Conservation (phyloP, 345 rosid species). For the Pelargonium nanum region DNA sequence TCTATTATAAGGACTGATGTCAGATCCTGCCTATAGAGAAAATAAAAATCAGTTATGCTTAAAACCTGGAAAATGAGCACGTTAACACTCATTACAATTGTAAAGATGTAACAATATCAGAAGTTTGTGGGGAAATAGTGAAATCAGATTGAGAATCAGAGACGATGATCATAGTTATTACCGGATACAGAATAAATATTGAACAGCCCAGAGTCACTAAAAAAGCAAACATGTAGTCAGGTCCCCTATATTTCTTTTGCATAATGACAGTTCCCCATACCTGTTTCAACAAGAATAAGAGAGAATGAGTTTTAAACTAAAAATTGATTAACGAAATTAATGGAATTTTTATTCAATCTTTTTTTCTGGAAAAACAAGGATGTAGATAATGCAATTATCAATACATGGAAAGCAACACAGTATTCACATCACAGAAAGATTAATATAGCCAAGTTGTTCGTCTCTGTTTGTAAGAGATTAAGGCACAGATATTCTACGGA, state of each 20-base stretch:
- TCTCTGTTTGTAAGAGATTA: too few species aligned
- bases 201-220: constrained; percentile 88
- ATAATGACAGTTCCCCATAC: constrained; percentile 85
- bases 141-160: constrained; percentile 8
- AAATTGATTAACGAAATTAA: too few species aligned
- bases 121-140: background rate
- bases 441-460: background rate
- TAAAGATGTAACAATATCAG: background rate
- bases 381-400: too few species aligned
- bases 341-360: too few species aligned
- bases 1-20: constrained; percentile 65
- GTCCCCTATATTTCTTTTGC: constrained; percentile 84
- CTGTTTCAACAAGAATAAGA: constrained; percentile 15
- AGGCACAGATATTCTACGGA: background rate
- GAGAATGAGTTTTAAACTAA: background rate
- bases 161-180: constrained; percentile 16
- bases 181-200: constrained; percentile 82
- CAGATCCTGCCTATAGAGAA: constrained; percentile 58
- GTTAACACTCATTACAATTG: background rate
- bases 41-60: constrained; percentile 8
- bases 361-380: too few species aligned
- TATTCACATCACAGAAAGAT: background rate
- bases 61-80: background rate
- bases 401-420: too few species aligned
- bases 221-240: constrained; percentile 75